Evolutionary conservation across 345 rosid genomes (phyloP), one percentile per base, ranked within the genome.

Genomic region (Salix suchowensis): DNA sequence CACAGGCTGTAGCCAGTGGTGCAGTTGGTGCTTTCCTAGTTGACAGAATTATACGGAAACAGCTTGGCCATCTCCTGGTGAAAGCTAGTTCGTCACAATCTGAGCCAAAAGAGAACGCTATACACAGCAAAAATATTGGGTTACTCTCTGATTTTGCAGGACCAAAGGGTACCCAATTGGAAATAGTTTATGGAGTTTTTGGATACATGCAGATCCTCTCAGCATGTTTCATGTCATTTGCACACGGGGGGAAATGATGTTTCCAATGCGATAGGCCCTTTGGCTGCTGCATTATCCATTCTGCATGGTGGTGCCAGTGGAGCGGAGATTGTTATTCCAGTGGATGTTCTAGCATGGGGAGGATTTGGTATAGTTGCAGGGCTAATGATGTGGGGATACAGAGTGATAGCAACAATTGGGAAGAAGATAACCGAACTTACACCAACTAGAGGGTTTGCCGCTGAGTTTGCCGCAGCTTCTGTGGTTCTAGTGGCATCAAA

Each of bases 191-290:
- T 67, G 96, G 96, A 30, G 91, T 95, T 48, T 93, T 93, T 1
- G 98, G 98, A 52, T 93, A 95, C 74, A 90, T 95, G 98, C 97
- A 95, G 84, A 83, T 95, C 76, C 90, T 93, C 65, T 95, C 98
- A 46, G 98, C 98, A 54, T 95, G 98, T 84, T 95, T 95, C 87
- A 95, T 95, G 98, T 95, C 98, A 24, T 93, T 95, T 78, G 97
- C 98, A 2, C 99, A 96, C 42, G 98, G 98, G 18, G 18, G 98
- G 98, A 19, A 96, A 92, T 68, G 98, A 96, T 73, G 98, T 96
- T 16, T 92, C 99, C 64, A 96, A 96, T 32, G 99, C 98, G 4
- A 96, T 96, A 61, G 98, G 99, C 61, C 99, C 97, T 4, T 71
- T 96, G 84, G 99, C 98, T 16, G 97, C 86, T 24, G 99, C 99